Conservation (phyloP, 345 rosid genomes). For the Lagerstroemia speciosa region DNA sequence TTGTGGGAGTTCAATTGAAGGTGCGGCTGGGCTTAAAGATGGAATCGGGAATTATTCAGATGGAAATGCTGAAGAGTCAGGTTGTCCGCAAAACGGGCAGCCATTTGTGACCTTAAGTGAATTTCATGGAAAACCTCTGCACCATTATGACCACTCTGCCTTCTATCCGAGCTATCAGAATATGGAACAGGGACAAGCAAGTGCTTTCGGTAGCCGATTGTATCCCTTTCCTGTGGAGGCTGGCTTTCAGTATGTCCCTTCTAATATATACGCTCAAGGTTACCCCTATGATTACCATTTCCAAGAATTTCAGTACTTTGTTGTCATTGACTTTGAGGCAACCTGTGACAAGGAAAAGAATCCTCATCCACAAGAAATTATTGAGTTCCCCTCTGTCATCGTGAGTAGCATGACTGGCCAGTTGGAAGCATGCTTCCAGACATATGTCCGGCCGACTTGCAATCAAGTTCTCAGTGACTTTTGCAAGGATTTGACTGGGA, state of each 20-base stretch:
- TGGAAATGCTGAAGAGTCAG: slow-evolving; percentile 27
- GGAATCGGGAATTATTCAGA: slow-evolving; percentile 19
- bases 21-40: slow-evolving; percentile 30
- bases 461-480: slow-evolving; percentile 34
- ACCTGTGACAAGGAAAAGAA: slow-evolving; percentile 39
- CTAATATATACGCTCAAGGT: slow-evolving; percentile 24
- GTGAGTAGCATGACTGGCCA: slow-evolving; percentile 37
- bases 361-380: slow-evolving; percentile 47
- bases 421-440: slow-evolving; percentile 39
- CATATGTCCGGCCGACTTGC: slow-evolving; percentile 42
- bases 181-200: slow-evolving; percentile 26
- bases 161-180: slow-evolving; percentile 38
- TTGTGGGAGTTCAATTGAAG: slow-evolving; percentile 32
- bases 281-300: slow-evolving; percentile 29
- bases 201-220: slow-evolving; percentile 33
- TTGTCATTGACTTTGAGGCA: slow-evolving; percentile 44
- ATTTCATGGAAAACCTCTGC: slow-evolving; percentile 27
- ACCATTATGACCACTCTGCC: slow-evolving; percentile 27
- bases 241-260: slow-evolving; percentile 33
- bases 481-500: slow-evolving; percentile 43
- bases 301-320: slow-evolving; percentile 47
- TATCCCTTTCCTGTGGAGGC: slow-evolving; percentile 32
- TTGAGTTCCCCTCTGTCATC: slow-evolving; percentile 42
- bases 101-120: slow-evolving; percentile 31
- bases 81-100: slow-evolving; percentile 20